phyloP scores from a whole-genome alignment of 495 filamentous ascomycete species.

The Penicillium salamii region DNA sequence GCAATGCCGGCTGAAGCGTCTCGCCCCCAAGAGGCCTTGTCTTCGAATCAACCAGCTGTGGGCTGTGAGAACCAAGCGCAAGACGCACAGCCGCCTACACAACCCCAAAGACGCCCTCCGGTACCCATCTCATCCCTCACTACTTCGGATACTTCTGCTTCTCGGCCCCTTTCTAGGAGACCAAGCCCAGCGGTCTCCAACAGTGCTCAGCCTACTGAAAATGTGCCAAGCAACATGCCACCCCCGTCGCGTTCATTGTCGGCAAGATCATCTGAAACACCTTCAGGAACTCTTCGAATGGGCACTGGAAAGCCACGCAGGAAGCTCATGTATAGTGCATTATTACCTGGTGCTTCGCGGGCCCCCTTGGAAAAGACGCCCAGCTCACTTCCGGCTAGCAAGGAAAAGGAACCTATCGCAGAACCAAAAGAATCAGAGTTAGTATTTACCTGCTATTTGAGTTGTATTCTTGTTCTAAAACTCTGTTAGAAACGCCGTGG shows the following conservation, averaged over 20 bases:
- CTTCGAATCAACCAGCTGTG: background rate
- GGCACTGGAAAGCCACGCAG: conserved; percentile 35
- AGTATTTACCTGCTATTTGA: conserved; percentile 25
- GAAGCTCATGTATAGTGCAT: conserved; percentile 49
- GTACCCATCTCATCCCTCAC: background rate
- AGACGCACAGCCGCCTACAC: background rate
- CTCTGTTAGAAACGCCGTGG: conserved; percentile 7
- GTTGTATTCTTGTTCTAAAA: conserved; percentile 12
- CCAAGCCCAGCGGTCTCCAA: background rate
- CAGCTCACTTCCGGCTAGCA: conserved; percentile 2
- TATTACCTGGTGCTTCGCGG: conserved; percentile 28
- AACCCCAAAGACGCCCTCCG: background rate
- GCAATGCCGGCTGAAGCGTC: background rate
- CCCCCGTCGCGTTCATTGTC: conserved; percentile 2
- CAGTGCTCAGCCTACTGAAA: background rate
- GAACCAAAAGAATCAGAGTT: conserved; percentile 22
- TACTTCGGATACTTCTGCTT: background rate
- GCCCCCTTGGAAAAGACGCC: conserved; percentile 7
- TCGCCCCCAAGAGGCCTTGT: background rate
- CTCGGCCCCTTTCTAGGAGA: background rate
- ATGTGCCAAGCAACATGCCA: background rate
- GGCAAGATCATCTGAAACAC: background rate
- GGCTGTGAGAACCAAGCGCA: background rate
- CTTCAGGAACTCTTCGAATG: conserved; percentile 32
- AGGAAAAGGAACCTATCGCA: background rate